A percentile compares a stretch with the other conserved stretches of the same genome.
phyloP scores from a whole-genome alignment of 2,329 filamentous ascomycete genomes.

The Microthyrium microscopicum region DNA sequence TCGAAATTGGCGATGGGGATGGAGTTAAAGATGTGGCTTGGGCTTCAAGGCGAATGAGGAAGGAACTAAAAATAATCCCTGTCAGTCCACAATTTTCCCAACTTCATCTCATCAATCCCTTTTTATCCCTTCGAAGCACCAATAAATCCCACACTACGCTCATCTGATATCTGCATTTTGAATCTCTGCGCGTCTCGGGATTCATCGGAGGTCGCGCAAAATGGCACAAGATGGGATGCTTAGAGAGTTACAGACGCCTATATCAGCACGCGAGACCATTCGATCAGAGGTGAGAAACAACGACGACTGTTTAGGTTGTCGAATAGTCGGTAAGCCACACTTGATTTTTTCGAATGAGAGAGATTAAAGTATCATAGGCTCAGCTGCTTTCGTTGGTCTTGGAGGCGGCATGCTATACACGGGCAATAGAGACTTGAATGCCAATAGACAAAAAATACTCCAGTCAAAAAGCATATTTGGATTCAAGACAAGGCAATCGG shows the following conservation, averaged over 20 bases:
- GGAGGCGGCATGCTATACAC: no score
- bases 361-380: constrained; percentile 33
- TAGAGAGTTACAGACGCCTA: constrained; percentile 9
- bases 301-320: constrained; percentile 53
- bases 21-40: not conserved
- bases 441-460: no score
- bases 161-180: not conserved
- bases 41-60: not conserved
- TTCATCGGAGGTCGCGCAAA: not conserved
- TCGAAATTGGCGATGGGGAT: not conserved
- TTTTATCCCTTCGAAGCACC: not conserved
- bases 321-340: constrained; percentile 42
- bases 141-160: not conserved
- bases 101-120: not conserved
- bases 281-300: constrained; percentile 28
- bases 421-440: no score
- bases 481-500: no score
- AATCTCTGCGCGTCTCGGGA: not conserved
- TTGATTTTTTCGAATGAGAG: not conserved
- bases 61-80: not conserved
- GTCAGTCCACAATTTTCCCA: not conserved
- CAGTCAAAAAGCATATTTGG: no score
- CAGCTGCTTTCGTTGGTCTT: constrained; percentile 57
- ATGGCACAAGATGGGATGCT: not conserved
- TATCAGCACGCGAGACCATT: constrained; percentile 5